Percentiles rank a stretch among this genome's conserved stretches.
Evolutionary conservation across 768 basidiomycete species (phyloP).

Genomic region (Chiua virens): DNA sequence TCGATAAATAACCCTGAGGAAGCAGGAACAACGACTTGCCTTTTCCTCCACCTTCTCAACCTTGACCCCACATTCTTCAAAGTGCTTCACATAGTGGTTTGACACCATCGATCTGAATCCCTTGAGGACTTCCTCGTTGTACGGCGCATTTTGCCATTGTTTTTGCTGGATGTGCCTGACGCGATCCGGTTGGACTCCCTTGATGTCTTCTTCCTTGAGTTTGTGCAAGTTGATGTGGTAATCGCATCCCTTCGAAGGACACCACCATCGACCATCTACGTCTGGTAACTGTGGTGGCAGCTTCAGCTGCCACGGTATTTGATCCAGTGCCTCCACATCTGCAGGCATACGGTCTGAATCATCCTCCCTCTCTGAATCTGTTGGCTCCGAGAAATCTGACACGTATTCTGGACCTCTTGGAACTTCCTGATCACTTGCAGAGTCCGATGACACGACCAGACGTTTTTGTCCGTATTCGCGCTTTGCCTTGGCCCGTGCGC

Average conservation of each 20-base stretch:
- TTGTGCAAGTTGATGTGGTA: slow-evolving; percentile 48
- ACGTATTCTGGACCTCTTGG: slow-evolving; percentile 41
- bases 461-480: background rate
- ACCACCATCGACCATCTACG: slow-evolving; percentile 53
- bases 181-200: slow-evolving; percentile 21
- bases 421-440: slow-evolving; percentile 20
- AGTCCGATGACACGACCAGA: slow-evolving; percentile 17
- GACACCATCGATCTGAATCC: slow-evolving; percentile 27
- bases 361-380: slow-evolving; percentile 40
- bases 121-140: slow-evolving; percentile 24
- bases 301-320: slow-evolving; percentile 38
- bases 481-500: slow-evolving; percentile 6
- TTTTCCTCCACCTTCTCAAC: slow-evolving; percentile 14
- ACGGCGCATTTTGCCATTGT: slow-evolving; percentile 37
- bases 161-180: slow-evolving; percentile 28
- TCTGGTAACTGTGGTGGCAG: slow-evolving; percentile 40
- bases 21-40: slow-evolving; percentile 9
- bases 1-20: background rate
- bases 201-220: slow-evolving; percentile 35
- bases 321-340: slow-evolving; percentile 24
- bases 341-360: slow-evolving; percentile 30
- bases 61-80: slow-evolving; percentile 19
- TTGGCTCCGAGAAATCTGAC: slow-evolving; percentile 57
- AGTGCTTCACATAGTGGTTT: slow-evolving; percentile 28
- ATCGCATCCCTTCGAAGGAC: slow-evolving; percentile 43